Base-by-base conservation (phyloP, 148 eudicot species). In the Camellia japonica region DNA sequence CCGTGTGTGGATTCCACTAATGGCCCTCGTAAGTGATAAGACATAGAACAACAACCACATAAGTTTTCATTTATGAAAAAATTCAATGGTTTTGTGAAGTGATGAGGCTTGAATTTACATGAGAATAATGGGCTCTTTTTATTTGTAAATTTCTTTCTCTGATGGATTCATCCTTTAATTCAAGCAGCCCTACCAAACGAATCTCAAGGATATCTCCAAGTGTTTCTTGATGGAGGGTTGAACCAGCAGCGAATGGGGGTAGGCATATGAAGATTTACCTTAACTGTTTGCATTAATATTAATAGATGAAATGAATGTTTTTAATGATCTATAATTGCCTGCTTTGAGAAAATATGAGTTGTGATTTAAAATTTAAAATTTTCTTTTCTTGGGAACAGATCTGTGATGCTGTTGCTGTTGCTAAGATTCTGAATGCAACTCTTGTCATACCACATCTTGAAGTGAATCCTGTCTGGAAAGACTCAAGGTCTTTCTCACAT, bases 201-300 rank as follows among this genome's bases (percentile, higher is more conserved):
- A 68, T 91, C 99, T 77, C 80, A 87, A 80, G 98, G 99, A 51
- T 96, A 93, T 86, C 84, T 96, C 70, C 99, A 96, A 82, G 89
- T 96, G 64, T 96, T 96, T 81, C 98, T 96, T 75, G 99, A 96
- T 82, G 99, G 98, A 83, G 99, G 99, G 51, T 83, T 96, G 80
- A 96, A 96, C 84, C 99, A 96, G 89, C 98, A 96, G 85, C 86
- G 99, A 77, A 92, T 96, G 99, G 99, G 99, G 86, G 99, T 96
- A 89, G 52, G 93, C 86, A 58, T 59, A 67, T 66, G 3, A 43
- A 41, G 55, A 6, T 6, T 49, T 79, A 47, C 20, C 6, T 71
- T 49, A 66, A 44, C 61, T 47, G 14, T 68, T 68, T 16, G 42
- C n/a, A 68, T 68, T 30, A n/a, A 64, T 7, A 8, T 47, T n/a